Conservation (phyloP, 2,329 filamentous ascomycete species). For the Microsporum ferrugineum region DNA sequence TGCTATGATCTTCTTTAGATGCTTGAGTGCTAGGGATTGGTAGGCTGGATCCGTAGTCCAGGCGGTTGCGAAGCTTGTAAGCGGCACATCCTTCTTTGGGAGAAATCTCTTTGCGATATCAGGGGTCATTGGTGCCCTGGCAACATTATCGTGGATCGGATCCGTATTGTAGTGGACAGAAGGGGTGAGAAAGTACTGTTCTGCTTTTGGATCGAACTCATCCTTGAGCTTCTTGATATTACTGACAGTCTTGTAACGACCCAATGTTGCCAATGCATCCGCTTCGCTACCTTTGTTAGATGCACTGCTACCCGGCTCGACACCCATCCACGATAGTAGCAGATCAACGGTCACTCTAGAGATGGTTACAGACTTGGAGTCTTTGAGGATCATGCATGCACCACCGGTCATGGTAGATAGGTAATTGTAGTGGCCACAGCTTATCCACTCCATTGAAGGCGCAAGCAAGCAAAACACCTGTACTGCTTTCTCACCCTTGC, state of each 20-base stretch:
- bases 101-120: conserved; percentile 20
- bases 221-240: background rate
- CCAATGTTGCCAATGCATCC: background rate
- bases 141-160: background rate
- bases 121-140: background rate
- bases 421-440: conserved; percentile 31
- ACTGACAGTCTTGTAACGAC: background rate
- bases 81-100: conserved; percentile 23
- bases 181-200: background rate
- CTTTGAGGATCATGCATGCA: conserved; percentile 26
- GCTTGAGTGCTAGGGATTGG: conserved; percentile 28
- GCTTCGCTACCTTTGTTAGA: conserved; percentile 14
- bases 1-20: conserved; percentile 28
- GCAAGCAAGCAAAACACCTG: conserved; percentile 37
- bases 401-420: conserved; percentile 36
- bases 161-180: background rate
- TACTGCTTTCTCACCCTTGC: conserved; percentile 28
- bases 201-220: background rate
- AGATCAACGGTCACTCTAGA: conserved; percentile 35
- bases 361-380: conserved; percentile 22
- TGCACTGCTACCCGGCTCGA: conserved; percentile 16
- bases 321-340: conserved; percentile 37
- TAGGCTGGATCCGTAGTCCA: conserved; percentile 33
- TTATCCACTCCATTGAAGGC: conserved; percentile 12
- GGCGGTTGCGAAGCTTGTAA: conserved; percentile 23